phyloP scores from a whole-genome alignment of 257 asterid species.

The Capsicum rhomboideum region DNA sequence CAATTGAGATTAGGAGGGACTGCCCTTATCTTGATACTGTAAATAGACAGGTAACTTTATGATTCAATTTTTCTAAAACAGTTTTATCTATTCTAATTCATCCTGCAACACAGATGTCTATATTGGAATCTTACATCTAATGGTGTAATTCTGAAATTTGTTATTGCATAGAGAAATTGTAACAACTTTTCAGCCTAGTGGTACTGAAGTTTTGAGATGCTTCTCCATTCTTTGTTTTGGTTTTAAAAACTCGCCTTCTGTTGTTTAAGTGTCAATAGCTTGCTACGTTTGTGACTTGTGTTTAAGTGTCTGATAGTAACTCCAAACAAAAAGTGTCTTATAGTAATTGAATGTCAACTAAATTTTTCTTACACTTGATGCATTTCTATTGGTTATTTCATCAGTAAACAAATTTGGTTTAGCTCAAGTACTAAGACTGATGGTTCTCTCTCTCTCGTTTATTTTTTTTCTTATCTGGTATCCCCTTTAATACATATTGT shows the following conservation, averaged over 20 bases:
- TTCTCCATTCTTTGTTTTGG: background rate
- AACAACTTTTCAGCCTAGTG: background rate
- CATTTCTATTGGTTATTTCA: background rate
- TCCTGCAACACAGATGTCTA: background rate
- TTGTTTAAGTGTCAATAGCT: background rate
- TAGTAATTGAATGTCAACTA: background rate
- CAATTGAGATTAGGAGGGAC: slow-evolving; percentile 75
- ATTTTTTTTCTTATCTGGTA: background rate
- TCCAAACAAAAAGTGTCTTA: background rate
- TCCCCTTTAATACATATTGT: background rate
- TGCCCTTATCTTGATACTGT: slow-evolving; percentile 97
- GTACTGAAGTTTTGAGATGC: background rate
- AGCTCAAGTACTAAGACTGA: background rate
- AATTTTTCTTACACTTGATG: background rate
- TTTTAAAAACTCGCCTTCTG: background rate
- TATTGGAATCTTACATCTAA: background rate
- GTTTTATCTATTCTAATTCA: background rate
- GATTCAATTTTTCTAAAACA: background rate
- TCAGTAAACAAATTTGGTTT: background rate
- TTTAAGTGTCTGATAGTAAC: background rate
- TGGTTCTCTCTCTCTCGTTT: background rate
- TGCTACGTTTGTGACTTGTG: background rate
- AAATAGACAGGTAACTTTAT: slow-evolving; percentile 74
- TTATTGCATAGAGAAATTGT: background rate
- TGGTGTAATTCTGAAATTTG: background rate